phyloP scores from a whole-genome alignment of 2,329 filamentous ascomycete genomes.

The Cordyceps farinosa region DNA sequence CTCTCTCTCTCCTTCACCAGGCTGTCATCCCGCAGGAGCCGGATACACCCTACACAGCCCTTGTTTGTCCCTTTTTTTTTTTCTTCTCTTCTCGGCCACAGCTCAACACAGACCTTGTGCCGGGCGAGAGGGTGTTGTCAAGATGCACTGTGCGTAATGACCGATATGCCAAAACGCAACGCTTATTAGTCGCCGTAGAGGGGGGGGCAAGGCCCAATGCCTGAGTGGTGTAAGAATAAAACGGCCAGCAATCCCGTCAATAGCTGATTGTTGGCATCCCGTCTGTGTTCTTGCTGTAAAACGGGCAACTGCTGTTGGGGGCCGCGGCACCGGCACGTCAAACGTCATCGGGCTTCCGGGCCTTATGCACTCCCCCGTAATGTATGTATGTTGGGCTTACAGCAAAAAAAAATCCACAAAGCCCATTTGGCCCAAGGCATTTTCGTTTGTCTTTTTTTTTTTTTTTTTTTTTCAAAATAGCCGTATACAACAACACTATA shows the following conservation, averaged over 20 bases:
- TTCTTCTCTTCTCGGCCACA: neutral
- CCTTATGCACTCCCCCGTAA: conserved; percentile 2
- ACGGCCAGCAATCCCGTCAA: neutral
- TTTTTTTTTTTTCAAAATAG: too few relatives aligned
- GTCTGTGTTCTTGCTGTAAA: neutral
- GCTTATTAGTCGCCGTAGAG: neutral
- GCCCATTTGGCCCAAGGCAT: neutral
- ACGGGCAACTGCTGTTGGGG: neutral
- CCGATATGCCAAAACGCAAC: neutral
- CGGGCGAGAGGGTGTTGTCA: neutral
- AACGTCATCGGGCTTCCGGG: neutral
- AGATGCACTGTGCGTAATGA: neutral
- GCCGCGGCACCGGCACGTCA: neutral
- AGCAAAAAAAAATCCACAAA: neutral
- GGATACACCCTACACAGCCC: neutral
- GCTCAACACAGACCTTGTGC: neutral
- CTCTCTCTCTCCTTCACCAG: neutral
- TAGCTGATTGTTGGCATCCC: conserved; percentile 1
- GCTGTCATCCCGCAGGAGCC: neutral
- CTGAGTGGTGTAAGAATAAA: neutral
- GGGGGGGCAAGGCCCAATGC: neutral
- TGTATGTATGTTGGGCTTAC: neutral
- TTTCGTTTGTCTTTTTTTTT: neutral
- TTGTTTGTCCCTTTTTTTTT: neutral
- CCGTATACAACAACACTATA: neutral